Base-by-base conservation (phyloP, 805 yeast species). In the Wickerhamomyces pijperi region DNA sequence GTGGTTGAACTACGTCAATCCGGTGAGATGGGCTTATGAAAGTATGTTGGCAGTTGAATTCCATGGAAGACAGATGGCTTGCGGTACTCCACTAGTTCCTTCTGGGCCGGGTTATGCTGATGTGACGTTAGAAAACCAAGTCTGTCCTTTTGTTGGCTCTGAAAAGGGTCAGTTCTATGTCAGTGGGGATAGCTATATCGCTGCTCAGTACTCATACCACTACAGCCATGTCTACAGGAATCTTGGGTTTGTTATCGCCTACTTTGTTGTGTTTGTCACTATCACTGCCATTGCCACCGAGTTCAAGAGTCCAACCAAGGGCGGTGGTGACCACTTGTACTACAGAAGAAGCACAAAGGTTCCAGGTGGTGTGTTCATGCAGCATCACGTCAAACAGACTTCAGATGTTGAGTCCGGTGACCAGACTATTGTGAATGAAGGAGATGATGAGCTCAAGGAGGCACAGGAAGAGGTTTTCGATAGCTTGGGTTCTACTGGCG, bases 251-350 rank as follows among this genome's bases (percentile, higher is more conserved):
- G 61, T 72, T 56, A 61, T 64, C 61, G 68, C 57, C 19, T 68
- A 54, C 54, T 61, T 67, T 37, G 38, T 53, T 21, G 67, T 76
- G 55, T 62, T 68, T 55, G 67, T 67, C 48, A 45, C 62, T 21
- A 36, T 42, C 38, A 64, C 64, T 40, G 65, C 81, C 42, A 28
- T 61, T 3, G 61, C 74, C 43, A 68, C 75, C 38, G 88, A 82
- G 54, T 60, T 51, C 45, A 74, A 75, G 48, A 70, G 68, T 51
- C 75, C 79, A 53, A 74, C 82, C 2, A 66, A 68, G 63, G 82
- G 74, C 56, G 75, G 74, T 58, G 88, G 88, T 65, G 88, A 81
- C 56, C 65, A 79, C 25, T 59, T 78, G 45, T 65, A 80, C 19
- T 80, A 75, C 64, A 76, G 72, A 51, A 58, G 60, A 35, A 59